A percentile compares a stretch with the other conserved stretches of the same genome.
These are phyloP conservation scores for Talaromyces wortmannii DNA, from an alignment of 495 filamentous ascomycete genomes.

Conservation along the genomic window DNA sequence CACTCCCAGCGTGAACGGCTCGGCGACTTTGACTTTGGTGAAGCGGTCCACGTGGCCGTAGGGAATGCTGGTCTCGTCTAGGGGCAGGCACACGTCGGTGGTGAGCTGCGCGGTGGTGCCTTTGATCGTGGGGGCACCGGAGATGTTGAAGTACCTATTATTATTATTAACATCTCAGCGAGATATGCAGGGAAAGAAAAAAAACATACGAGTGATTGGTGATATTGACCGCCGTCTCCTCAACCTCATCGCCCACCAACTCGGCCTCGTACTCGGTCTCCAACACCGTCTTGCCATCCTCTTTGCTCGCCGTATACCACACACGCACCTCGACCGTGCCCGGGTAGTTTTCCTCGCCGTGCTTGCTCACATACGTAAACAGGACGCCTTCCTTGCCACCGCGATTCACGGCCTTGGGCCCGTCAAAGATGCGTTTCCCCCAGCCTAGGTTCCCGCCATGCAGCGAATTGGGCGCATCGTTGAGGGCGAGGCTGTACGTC, in stretches of 20 bases:
- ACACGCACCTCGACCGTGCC: constrained; percentile 74
- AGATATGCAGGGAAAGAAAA: background rate
- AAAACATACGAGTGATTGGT: constrained; percentile 83
- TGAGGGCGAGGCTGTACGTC: constrained; percentile 59
- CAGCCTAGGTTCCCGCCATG: constrained; percentile 80
- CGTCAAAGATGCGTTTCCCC: constrained; percentile 78
- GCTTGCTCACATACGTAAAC: constrained; percentile 64
- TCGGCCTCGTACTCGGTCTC: constrained; percentile 86
- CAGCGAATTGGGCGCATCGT: constrained; percentile 71
- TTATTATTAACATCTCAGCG: constrained; percentile 20
- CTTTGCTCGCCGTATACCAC: constrained; percentile 68
- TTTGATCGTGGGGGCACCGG: constrained; percentile 57
- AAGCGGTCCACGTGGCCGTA: constrained; percentile 41
- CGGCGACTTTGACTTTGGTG: constrained; percentile 41
- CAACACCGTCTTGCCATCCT: constrained; percentile 61
- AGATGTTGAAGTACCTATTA: constrained; percentile 87
- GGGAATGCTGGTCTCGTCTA: constrained; percentile 65
- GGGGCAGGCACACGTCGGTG: constrained; percentile 66
- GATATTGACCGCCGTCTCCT: constrained; percentile 83
- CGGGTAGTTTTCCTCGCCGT: constrained; percentile 83
- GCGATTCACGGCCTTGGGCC: constrained; percentile 57
- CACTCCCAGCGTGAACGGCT: constrained; percentile 61
- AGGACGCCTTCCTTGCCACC: constrained; percentile 69
- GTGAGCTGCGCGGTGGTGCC: constrained; percentile 68
- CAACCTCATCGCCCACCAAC: constrained; percentile 63